These are phyloP conservation scores for Phytopythium kandeliae DNA, from an alignment of 352 stramenopile genomes.

Conservation along the genomic window DNA sequence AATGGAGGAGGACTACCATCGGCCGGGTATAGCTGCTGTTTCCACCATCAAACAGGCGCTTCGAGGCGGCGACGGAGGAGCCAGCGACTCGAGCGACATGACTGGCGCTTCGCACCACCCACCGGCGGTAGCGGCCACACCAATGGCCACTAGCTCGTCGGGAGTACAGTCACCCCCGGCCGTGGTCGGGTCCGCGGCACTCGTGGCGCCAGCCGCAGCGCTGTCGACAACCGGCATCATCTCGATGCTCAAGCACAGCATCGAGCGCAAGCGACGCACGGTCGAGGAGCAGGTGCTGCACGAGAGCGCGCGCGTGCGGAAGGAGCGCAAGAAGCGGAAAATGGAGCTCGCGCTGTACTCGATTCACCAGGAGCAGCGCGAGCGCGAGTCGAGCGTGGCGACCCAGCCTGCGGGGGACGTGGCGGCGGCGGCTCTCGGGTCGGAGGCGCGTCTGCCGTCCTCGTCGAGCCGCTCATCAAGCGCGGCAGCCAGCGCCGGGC, in stretches of 20 bases:
- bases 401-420: not conserved
- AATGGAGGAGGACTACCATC: constrained; percentile 44
- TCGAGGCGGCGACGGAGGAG: not conserved
- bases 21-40: constrained; percentile 4
- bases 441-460: not conserved
- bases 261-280: constrained; percentile 40
- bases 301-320: constrained; percentile 48
- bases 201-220: constrained; percentile 2
- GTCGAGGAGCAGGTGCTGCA: constrained; percentile 43
- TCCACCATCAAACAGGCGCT: not conserved
- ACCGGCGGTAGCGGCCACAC: not conserved
- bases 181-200: too few relatives aligned
- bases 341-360: constrained; percentile 47
- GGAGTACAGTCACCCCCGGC: too few relatives aligned
- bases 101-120: not conserved
- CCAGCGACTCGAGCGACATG: not conserved
- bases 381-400: constrained; percentile 15
- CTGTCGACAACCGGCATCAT: constrained; percentile 33
- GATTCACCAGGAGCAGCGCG: constrained; percentile 42
- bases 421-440: not conserved
- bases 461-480: not conserved
- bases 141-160: too few relatives aligned
- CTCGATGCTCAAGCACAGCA: constrained; percentile 46
- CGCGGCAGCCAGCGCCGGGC: not conserved
- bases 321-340: constrained; percentile 55